Evolutionary conservation across 1,139 yeast species (phyloP).

Genomic region (Scheffersomyces cryptocercus): DNA sequence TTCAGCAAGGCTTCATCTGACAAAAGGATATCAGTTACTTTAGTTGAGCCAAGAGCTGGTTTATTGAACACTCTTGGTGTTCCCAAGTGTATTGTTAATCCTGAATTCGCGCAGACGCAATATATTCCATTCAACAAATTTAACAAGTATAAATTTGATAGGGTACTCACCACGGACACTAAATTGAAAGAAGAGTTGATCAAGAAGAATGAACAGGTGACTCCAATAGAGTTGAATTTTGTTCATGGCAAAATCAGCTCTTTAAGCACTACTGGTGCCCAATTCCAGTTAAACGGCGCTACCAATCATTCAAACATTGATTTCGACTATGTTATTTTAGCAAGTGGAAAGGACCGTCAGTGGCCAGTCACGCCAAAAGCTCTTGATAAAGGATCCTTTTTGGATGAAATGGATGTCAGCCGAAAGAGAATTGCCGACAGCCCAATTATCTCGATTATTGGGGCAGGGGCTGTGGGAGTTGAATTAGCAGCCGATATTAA

Average conservation of each 20-base stretch:
- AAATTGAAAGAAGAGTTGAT: slow-evolving; percentile 14
- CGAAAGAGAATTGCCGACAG: slow-evolving; percentile 20
- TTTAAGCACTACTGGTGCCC: slow-evolving; percentile 27
- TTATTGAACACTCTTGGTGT: slow-evolving; percentile 53
- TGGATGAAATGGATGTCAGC: slow-evolving; percentile 38
- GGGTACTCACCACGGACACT: slow-evolving; percentile 23
- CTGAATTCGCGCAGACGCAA: slow-evolving; percentile 46
- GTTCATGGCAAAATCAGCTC: slow-evolving; percentile 42
- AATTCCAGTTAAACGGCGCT: slow-evolving; percentile 19
- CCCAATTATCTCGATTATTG: slow-evolving; percentile 36
- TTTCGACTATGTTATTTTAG: slow-evolving; percentile 52
- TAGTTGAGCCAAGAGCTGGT: slow-evolving; percentile 55
- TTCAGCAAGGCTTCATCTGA: slow-evolving; percentile 14
- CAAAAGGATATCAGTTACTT: slow-evolving; percentile 34
- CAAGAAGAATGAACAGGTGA: slow-evolving; percentile 8
- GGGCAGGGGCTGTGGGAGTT: slow-evolving; percentile 55
- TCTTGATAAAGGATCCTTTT: slow-evolving; percentile 24
- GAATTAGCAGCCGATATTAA: slow-evolving; percentile 52
- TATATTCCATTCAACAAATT: slow-evolving; percentile 35
- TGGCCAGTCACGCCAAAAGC: slow-evolving; percentile 59
- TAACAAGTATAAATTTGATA: slow-evolving; percentile 31
- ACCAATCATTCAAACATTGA: slow-evolving; percentile 23
- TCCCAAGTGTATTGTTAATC: slow-evolving; percentile 50
- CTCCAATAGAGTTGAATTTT: slow-evolving; percentile 23
- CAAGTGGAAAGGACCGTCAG: slow-evolving; percentile 51